These are phyloP conservation scores for Eucommia ulmoides DNA, from an alignment of 257 asterid species.

Conservation along the genomic window DNA sequence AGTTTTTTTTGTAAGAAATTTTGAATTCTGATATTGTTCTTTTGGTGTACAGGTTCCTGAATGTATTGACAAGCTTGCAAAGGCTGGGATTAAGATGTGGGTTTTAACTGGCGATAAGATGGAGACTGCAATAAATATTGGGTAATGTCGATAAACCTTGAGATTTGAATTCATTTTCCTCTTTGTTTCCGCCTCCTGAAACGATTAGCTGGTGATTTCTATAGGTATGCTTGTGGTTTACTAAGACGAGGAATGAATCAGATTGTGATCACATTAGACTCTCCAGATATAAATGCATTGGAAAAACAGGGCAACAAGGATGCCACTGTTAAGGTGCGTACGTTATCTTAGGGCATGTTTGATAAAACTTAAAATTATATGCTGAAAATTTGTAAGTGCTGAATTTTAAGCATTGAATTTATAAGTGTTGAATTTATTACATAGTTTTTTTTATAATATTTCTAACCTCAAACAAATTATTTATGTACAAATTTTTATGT, in stretches of 20 bases:
- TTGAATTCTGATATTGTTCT: slow-evolving; percentile 1
- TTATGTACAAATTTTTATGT: too few species aligned
- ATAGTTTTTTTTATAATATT: too few species aligned
- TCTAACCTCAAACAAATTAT: too few species aligned
- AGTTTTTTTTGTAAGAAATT: too few species aligned
- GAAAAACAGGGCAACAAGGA: slow-evolving; percentile 69
- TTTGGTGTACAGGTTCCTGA: slow-evolving; percentile 69
- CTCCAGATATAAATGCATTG: slow-evolving; percentile 39
- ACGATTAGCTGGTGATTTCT: slow-evolving; percentile 10
- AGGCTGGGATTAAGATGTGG: slow-evolving; percentile 91
- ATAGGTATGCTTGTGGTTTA: slow-evolving; percentile 88
- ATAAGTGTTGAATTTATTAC: too few species aligned
- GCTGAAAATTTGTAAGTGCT: too few species aligned
- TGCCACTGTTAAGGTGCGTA: slow-evolving; percentile 59
- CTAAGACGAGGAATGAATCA: slow-evolving; percentile 76
- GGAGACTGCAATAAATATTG: slow-evolving; percentile 98
- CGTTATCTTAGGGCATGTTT: slow-evolving; percentile 12
- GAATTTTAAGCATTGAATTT: neutral
- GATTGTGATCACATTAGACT: slow-evolving; percentile 67
- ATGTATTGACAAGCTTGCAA: slow-evolving; percentile 78
- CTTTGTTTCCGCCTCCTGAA: too few species aligned
- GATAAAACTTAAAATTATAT: too few species aligned
- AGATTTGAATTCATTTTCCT: neutral
- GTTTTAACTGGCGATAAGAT: slow-evolving; percentile 96
- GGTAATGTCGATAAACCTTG: slow-evolving; percentile 30